Evolutionary conservation across 2,329 filamentous ascomycete genomes (phyloP), one percentile per base, ranked within the genome.

Genomic region (Macrophomina pseudophaseolina): DNA sequence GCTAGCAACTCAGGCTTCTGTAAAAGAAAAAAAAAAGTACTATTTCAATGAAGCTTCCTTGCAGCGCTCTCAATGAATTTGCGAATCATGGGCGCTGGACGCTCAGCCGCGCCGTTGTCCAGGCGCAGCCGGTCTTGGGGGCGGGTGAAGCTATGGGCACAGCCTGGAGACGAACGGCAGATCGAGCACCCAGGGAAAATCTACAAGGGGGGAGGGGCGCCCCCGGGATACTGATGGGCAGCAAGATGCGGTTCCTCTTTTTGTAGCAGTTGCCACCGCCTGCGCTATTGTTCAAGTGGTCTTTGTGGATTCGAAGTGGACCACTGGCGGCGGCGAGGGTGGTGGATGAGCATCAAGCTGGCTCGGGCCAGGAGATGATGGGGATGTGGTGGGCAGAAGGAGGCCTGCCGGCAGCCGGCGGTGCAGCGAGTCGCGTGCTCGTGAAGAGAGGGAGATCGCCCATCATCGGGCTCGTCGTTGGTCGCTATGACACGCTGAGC

Each of bases 91-190:
- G 63, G 14, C 40, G 63, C 49, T 56, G 51, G 49, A 56, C 49
- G 51, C 12, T 56, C 48, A 56, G 51, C 63, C 49, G 63, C 63
- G 42, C 51, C n/a, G 58, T 30, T 32, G 44, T 38, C 40, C 40
- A 56, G 63, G 48, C 63, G 51, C 30, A 16, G 58, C n/a, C 46
- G 44, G 42, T 49, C 18, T 62, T 35, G 56, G 35, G 40, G 18
- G 40, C 56, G 56, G 51, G 63, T 23, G 35, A 33, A 42, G 60
- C 60, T 54, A 53, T 42, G 51, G 60, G 60, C 60, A 53, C 16
- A 30, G 63, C 51, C 32, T 65, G 63, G 62, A 65, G 51, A 65
- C 40, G 63, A 65, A 65, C 63, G 52, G 63, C 63, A 65, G 63
- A 65, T 65, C 63, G 51, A 65, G 58, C 58, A 62, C 51, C 49